phyloP scores from a whole-genome alignment of 495 filamentous ascomycete species.

The Neurospora tetraspora region DNA sequence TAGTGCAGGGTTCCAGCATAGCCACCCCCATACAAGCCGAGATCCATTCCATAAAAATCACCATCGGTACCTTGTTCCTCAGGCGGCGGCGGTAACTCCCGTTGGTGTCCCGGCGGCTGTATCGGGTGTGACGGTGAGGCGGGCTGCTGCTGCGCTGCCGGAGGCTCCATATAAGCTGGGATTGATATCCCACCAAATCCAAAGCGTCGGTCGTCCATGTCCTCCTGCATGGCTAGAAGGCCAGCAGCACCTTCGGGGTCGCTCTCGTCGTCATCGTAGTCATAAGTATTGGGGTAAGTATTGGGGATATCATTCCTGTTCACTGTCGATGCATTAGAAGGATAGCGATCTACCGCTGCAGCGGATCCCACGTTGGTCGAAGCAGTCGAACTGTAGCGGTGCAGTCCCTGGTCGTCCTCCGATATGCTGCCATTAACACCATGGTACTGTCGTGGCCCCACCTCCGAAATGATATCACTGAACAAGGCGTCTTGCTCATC shows the following conservation, averaged over 20 bases:
- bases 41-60: constrained; percentile 62
- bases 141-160: background rate
- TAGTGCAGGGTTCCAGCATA: constrained; percentile 66
- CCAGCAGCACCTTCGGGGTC: constrained; percentile 88
- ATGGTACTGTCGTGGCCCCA: constrained; percentile 25
- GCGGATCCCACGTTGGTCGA: constrained; percentile 27
- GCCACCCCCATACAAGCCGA: constrained; percentile 62
- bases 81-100: constrained; percentile 19
- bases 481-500: constrained; percentile 42
- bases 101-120: constrained; percentile 1
- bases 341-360: constrained; percentile 27
- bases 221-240: constrained; percentile 71
- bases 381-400: constrained; percentile 40
- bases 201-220: constrained; percentile 69
- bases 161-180: constrained; percentile 14
- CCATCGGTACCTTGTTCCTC: constrained; percentile 53
- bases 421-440: constrained; percentile 27
- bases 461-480: constrained; percentile 44
- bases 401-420: constrained; percentile 33
- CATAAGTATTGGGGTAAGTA: constrained; percentile 20
- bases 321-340: constrained; percentile 40
- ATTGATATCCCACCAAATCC: constrained; percentile 30
- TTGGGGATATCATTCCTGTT: constrained; percentile 27
- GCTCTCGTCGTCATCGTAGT: constrained; percentile 53
- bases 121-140: background rate